phyloP scores from a whole-genome alignment of 139 green algal genomes.

The Diplosphaera chodatii region DNA sequence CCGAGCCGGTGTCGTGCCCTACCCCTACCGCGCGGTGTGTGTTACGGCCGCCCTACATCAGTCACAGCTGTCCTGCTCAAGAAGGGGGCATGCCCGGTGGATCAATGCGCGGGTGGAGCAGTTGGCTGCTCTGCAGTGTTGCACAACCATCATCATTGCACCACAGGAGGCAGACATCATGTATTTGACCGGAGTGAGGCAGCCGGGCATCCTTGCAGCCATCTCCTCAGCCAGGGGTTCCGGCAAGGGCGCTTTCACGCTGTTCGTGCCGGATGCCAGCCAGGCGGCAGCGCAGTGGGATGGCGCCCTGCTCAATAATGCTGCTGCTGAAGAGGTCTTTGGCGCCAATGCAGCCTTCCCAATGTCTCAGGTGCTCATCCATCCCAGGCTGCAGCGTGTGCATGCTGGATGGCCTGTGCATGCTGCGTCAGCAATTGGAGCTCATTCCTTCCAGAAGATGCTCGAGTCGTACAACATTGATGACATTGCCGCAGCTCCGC shows the following conservation, averaged over 20 bases:
- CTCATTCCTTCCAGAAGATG: too few species aligned
- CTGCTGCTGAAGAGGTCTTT: slow-evolving; percentile 48
- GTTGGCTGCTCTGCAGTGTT: neutral
- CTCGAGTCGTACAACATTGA: too few species aligned
- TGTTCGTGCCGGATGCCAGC: slow-evolving; percentile 42
- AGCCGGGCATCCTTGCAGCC: slow-evolving; percentile 50
- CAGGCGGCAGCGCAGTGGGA: slow-evolving; percentile 40
- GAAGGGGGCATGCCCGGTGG: too few species aligned
- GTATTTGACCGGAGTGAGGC: slow-evolving; percentile 81
- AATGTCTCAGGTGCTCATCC: slow-evolving; percentile 36
- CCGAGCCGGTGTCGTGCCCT: slow-evolving; percentile 78
- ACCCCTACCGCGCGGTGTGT: slow-evolving; percentile 64
- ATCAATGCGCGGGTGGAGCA: too few species aligned
- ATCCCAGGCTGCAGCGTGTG: too few species aligned
- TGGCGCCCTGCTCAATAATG: slow-evolving; percentile 20
- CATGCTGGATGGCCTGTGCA: too few species aligned
- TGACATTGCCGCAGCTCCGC: slow-evolving; percentile 23
- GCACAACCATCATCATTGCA: too few species aligned
- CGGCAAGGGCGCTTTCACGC: slow-evolving; percentile 12
- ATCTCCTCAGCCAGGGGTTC: slow-evolving; percentile 12
- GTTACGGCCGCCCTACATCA: neutral
- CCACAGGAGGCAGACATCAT: slow-evolving; percentile 75
- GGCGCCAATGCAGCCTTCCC: slow-evolving; percentile 54
- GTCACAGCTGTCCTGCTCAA: too few species aligned
- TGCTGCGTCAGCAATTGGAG: too few species aligned